A percentile compares a stretch with the other conserved stretches of the same genome.
Conservation (phyloP, 495 filamentous ascomycete genomes). For the Xylaria sp. region DNA sequence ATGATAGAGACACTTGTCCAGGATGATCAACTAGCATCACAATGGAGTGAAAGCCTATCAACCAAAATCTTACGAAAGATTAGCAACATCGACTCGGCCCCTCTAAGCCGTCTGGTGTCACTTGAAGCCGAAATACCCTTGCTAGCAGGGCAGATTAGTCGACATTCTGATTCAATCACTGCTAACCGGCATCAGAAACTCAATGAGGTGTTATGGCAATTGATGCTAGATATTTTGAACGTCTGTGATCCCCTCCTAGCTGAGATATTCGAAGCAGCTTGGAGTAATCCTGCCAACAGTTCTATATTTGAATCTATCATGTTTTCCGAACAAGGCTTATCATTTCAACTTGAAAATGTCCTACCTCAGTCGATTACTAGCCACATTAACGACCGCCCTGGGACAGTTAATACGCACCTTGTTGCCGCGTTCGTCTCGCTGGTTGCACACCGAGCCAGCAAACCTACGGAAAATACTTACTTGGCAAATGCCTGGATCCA, state of each 20-base stretch:
- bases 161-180: conserved; percentile 53
- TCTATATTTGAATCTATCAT: conserved; percentile 18
- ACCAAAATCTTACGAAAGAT: conserved; percentile 64
- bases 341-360: conserved; percentile 33
- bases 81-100: conserved; percentile 58
- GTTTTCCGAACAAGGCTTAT: conserved; percentile 32
- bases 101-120: conserved; percentile 66
- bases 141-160: conserved; percentile 61
- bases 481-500: conserved; percentile 67
- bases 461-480: conserved; percentile 32
- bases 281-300: background rate
- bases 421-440: conserved; percentile 46
- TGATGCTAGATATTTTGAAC: conserved; percentile 57
- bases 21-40: conserved; percentile 43
- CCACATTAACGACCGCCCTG: conserved; percentile 34
- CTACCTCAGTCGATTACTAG: conserved; percentile 11
- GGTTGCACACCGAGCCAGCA: conserved; percentile 35
- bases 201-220: conserved; percentile 52
- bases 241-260: conserved; percentile 44
- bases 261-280: conserved; percentile 23
- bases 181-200: conserved; percentile 56
- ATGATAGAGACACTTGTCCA: conserved; percentile 52
- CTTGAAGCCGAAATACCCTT: conserved; percentile 70
- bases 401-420: conserved; percentile 50
- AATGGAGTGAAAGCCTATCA: conserved; percentile 62